phyloP scores from a whole-genome alignment of 2,329 filamentous ascomycete genomes.

The Calonectria leucothoes region DNA sequence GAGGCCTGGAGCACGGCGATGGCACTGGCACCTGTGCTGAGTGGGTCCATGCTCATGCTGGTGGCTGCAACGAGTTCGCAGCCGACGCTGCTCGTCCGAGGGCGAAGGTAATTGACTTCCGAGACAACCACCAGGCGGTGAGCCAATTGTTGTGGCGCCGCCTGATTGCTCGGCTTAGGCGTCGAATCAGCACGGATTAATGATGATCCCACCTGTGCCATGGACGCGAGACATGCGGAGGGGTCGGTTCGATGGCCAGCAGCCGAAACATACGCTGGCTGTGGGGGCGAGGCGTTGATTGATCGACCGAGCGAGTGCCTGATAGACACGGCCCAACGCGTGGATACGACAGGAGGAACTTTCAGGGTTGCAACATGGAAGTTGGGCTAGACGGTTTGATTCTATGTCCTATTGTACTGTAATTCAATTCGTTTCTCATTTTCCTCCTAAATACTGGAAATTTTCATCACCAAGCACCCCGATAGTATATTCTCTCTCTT shows the following conservation, averaged over 20 bases:
- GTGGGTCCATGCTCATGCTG: conserved; percentile 1
- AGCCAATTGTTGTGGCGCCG: background rate
- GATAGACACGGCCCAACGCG: background rate
- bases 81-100: background rate
- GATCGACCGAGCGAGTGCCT: background rate
- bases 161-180: background rate
- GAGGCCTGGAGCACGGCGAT: background rate
- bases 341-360: background rate
- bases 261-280: background rate
- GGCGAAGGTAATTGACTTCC: background rate
- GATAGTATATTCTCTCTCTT: background rate
- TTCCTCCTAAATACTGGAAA: background rate
- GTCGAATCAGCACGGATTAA: background rate
- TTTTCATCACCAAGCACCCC: background rate
- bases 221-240: background rate
- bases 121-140: background rate
- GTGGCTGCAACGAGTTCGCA: background rate
- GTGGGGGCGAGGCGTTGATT: background rate
- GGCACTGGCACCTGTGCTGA: background rate
- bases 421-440: background rate
- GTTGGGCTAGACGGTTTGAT: background rate
- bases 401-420: background rate
- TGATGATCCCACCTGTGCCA: background rate
- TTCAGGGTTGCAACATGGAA: background rate
- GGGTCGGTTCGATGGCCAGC: background rate